phyloP scores from a whole-genome alignment of 352 stramenopile genomes.

The Elongisporangium anandrum region DNA sequence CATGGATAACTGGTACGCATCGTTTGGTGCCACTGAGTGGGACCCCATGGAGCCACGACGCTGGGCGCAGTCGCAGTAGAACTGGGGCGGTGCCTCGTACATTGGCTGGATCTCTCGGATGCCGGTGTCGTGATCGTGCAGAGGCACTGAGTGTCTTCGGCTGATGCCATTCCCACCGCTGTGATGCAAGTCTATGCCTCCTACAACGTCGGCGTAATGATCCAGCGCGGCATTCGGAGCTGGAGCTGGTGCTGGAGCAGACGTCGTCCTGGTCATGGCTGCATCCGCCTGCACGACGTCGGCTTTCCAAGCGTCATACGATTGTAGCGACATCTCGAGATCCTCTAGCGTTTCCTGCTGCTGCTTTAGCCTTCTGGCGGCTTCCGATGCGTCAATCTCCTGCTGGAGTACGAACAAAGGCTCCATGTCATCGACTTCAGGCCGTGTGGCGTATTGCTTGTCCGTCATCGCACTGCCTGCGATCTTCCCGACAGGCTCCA shows the following conservation, averaged over 20 bases:
- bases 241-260: neutral
- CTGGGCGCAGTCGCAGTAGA: neutral
- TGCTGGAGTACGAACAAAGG: conserved; percentile 3
- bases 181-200: neutral
- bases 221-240: neutral
- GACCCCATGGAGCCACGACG: neutral
- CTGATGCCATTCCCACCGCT: neutral
- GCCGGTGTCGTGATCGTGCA: neutral
- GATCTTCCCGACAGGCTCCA: conserved; percentile 27
- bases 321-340: conserved; percentile 15
- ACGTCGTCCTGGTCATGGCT: neutral
- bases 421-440: conserved; percentile 23
- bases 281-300: neutral
- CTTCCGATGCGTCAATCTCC: conserved; percentile 6
- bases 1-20: neutral
- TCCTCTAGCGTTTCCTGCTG: conserved; percentile 15
- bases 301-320: conserved; percentile 9
- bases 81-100: neutral
- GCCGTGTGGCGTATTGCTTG: conserved; percentile 1
- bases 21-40: neutral
- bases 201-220: conserved; percentile 3
- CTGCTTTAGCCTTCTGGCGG: conserved; percentile 5
- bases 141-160: neutral
- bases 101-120: neutral
- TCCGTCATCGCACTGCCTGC: conserved; percentile 19